Evolutionary conservation across 768 basidiomycete species (phyloP).

Genomic region (Boletus rubescentipes): DNA sequence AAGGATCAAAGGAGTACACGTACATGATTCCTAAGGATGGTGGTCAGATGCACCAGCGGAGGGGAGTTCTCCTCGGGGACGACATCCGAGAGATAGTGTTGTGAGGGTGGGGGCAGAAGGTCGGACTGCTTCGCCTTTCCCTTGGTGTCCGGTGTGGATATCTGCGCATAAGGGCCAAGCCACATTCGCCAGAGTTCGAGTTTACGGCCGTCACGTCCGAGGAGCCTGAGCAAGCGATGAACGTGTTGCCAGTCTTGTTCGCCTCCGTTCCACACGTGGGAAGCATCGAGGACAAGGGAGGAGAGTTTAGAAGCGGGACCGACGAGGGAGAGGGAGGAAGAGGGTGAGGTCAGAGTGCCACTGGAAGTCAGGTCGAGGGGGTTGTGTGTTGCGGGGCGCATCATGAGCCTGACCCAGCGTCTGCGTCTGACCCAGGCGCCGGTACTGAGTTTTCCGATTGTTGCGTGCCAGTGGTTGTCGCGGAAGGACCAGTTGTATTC

Average conservation of each 20-base stretch:
- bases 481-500: slow-evolving; percentile 85
- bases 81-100: slow-evolving; percentile 2
- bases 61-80: slow-evolving; percentile 18
- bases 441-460: slow-evolving; percentile 55
- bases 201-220: slow-evolving; percentile 68
- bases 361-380: neutral
- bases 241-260: slow-evolving; percentile 63
- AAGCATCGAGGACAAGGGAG: slow-evolving; percentile 16
- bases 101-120: slow-evolving; percentile 7
- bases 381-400: slow-evolving; percentile 50
- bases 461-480: slow-evolving; percentile 60
- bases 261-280: slow-evolving; percentile 56
- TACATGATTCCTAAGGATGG: slow-evolving; percentile 61
- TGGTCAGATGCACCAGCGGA: slow-evolving; percentile 44
- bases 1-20: slow-evolving; percentile 28
- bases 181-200: slow-evolving; percentile 76
- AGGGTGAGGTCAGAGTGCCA: neutral
- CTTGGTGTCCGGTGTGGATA: slow-evolving; percentile 19
- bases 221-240: slow-evolving; percentile 47
- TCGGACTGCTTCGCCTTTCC: slow-evolving; percentile 47
- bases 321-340: slow-evolving; percentile 13
- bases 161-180: slow-evolving; percentile 46
- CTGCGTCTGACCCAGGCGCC: slow-evolving; percentile 78
- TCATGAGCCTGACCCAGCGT: slow-evolving; percentile 85
- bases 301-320: slow-evolving; percentile 20